These are phyloP conservation scores for Ceratocystis colombiana DNA, from an alignment of 2,329 filamentous ascomycete species.

Conservation along the genomic window DNA sequence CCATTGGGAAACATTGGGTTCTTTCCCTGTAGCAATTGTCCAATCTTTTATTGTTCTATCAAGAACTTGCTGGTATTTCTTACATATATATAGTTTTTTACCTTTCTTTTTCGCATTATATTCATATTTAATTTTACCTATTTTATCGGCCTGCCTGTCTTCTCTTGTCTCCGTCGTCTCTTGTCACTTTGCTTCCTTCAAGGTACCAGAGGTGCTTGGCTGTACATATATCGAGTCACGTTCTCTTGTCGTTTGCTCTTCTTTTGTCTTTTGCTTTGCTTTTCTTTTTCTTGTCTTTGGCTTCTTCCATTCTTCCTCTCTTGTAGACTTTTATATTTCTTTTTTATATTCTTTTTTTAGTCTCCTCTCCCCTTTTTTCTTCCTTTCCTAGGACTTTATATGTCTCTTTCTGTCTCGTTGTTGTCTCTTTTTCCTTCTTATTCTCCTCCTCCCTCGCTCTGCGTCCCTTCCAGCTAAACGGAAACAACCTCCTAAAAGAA, in stretches of 20 bases:
- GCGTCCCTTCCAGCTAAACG: no score
- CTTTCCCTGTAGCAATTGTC: background rate
- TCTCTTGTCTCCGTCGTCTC: background rate
- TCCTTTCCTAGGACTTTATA: background rate
- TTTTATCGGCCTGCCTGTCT: background rate
- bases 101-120: no score
- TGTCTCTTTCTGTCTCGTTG: background rate
- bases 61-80: background rate
- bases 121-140: background rate
- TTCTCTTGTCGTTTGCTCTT: conserved; percentile 1
- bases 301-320: background rate
- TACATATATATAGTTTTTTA: no score
- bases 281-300: background rate
- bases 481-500: no score
- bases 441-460: no score
- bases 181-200: background rate
- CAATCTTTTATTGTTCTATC: background rate
- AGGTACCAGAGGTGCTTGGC: background rate
- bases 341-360: background rate
- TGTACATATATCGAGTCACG: conserved; percentile 10
- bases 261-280: background rate
- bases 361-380: background rate
- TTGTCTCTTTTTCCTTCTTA: background rate
- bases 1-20: background rate
- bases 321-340: conserved; percentile 7